Base-by-base conservation (phyloP, 192 early-diverging fungal species). In the Linderina pennispora region DNA sequence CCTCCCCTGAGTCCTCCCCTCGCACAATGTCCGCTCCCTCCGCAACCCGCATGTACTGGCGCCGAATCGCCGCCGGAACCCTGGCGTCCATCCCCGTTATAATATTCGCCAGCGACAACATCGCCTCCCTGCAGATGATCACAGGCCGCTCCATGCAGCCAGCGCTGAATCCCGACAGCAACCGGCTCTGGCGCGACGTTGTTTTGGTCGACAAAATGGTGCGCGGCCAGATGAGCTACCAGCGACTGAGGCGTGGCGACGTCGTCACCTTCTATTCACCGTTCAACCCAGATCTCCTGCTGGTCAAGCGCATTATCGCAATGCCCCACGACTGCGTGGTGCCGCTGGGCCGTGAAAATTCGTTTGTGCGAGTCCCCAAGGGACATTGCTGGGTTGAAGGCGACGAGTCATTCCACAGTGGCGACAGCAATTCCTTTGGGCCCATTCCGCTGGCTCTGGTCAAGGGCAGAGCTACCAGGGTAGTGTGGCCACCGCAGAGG, bases 371-470 rank as follows among this genome's bases (percentile, higher is more conserved):
- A 34, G 63, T 92, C 10, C 90, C 90, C 21, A 60, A 58, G 48
- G 90, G 90, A 8, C 82, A 92, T 48, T 86, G 82, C 54, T 92
- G 90, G 90, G 70, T 90, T 34, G 90, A 92, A 54, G 84, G 85
- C 23, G 89, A 92, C 55, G 89, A 92, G 56, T 75, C 76, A 23
- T 92, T 87, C 55, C 86, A 89, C 49, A 86, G 84, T 40, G 74
- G 63, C 36, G 90, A 92, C 39, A 90, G 87, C 53, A 90, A 87
- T 62, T 46, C 65, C 10, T 90, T 84, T 58, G 90, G 90, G 35
- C 81, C 87, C 0, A 48, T 88, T 7, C 85, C 88, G 1, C 48
- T 91, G 36, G 86, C 78, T 2, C 62, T 91, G 8, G 65, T 91
- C 14, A 74, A 54, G 22, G 65, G 78, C 7, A 80, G 74, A 22